Conservation (phyloP, 495 filamentous ascomycete genomes). For the Cercophora sp. region DNA sequence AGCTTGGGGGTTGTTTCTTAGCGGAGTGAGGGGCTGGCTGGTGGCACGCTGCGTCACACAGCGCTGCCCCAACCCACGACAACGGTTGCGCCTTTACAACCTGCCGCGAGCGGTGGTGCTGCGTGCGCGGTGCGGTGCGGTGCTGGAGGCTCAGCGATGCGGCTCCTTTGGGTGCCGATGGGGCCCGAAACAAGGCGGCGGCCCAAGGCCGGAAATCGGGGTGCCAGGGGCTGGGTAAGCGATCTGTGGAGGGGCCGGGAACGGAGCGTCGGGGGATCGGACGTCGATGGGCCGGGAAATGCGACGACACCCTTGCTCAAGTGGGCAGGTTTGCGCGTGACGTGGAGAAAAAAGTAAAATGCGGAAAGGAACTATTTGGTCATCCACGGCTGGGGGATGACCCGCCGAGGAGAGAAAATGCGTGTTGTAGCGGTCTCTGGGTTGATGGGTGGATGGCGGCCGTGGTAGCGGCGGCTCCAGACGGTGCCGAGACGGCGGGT, state of each 20-base stretch:
- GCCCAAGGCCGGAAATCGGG: background rate
- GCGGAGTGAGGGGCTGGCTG: background rate
- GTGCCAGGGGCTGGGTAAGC: background rate
- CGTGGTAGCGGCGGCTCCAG: too few relatives aligned
- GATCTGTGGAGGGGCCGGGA: background rate
- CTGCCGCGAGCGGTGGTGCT: background rate
- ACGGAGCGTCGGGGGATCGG: background rate
- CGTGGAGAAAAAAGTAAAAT: too few relatives aligned
- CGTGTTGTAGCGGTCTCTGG: too few relatives aligned
- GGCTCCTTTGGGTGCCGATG: background rate
- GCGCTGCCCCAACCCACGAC: too few relatives aligned
- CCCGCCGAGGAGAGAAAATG: too few relatives aligned
- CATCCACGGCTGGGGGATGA: too few relatives aligned
- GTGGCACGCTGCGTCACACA: too few relatives aligned
- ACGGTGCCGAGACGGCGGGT: background rate
- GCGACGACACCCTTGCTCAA: background rate
- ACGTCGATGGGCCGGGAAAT: background rate
- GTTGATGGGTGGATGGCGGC: too few relatives aligned
- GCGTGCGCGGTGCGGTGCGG: background rate
- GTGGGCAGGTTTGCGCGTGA: background rate
- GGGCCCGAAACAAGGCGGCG: slow-evolving; percentile 1
- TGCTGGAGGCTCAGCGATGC: slow-evolving; percentile 1
- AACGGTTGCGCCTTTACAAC: too few relatives aligned
- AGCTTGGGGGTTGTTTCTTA: too few relatives aligned
- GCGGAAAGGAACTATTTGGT: too few relatives aligned